Percentiles rank a stretch among this genome's conserved stretches.
These are phyloP conservation scores for Sanghuangporus weigelae DNA, from an alignment of 1,284 basidiomycete genomes.

Conservation along the genomic window DNA sequence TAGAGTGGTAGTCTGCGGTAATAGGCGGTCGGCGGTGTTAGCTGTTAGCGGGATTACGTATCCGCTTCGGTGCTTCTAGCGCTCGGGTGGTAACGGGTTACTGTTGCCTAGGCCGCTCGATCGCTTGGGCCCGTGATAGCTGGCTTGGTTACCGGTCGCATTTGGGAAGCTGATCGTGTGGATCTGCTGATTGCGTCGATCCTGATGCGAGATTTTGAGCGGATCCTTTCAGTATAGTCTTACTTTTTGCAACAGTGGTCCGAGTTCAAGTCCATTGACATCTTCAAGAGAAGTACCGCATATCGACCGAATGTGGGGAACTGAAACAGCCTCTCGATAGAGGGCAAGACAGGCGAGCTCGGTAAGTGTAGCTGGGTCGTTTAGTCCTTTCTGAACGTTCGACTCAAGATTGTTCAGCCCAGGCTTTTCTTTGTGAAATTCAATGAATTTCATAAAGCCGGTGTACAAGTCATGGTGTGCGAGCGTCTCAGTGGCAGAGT, in stretches of 20 bases:
- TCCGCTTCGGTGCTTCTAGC: no score
- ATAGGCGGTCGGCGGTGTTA: no score
- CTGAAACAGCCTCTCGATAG: conserved; percentile 13
- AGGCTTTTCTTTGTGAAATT: conserved; percentile 2
- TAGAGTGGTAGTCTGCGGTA: no score
- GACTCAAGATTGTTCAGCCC: conserved; percentile 15
- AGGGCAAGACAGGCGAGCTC: conserved; percentile 15
- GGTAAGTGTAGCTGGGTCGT: conserved; percentile 12
- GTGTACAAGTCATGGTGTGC: not conserved
- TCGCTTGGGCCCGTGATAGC: no score
- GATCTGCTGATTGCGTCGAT: no score
- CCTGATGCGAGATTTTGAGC: no score
- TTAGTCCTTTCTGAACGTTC: conserved; percentile 12
- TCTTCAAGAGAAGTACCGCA: not conserved
- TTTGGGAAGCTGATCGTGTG: no score
- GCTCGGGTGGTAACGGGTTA: no score
- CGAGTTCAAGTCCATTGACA: conserved; percentile 9
- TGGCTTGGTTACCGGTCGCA: no score
- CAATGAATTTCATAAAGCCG: not conserved
- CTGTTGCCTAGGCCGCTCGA: no score
- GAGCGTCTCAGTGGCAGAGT: not conserved
- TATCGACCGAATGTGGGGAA: conserved; percentile 8
- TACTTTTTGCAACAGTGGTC: conserved; percentile 11
- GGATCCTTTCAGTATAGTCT: no score
- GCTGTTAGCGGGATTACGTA: no score